A percentile compares a stretch with the other conserved stretches of the same genome.
These are phyloP conservation scores for Dioscorea dumetorum DNA, from an alignment of 106 monocot species.

Conservation along the genomic window DNA sequence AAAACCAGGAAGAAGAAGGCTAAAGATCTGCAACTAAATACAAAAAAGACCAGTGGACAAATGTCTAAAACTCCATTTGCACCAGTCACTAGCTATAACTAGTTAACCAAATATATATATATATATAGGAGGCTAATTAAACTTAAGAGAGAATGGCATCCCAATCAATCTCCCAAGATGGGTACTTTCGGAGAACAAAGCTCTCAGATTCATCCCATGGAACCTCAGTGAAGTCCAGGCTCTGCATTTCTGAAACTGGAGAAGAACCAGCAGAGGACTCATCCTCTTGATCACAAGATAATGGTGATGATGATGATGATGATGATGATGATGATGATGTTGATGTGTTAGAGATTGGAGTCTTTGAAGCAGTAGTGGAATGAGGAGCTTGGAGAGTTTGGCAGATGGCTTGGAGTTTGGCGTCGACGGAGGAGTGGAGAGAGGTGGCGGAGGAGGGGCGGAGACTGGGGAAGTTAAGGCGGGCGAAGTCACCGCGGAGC, in stretches of 20 bases:
- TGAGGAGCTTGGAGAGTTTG: not conserved
- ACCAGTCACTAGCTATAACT: conserved; percentile 11
- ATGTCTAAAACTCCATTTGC: conserved; percentile 40
- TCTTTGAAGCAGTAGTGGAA: too few relatives aligned
- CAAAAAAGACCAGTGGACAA: conserved; percentile 8
- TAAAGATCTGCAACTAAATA: not conserved
- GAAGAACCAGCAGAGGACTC: conserved; percentile 8
- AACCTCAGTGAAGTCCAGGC: conserved; percentile 32
- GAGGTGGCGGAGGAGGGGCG: conserved; percentile 4
- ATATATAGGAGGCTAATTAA: too few relatives aligned
- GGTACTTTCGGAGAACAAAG: conserved; percentile 33
- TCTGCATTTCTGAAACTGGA: conserved; percentile 28
- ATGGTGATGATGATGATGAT: too few relatives aligned
- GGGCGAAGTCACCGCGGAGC: conserved; percentile 57
- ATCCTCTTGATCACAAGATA: not conserved
- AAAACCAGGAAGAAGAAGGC: conserved; percentile 15
- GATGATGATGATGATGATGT: too few relatives aligned
- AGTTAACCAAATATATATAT: not conserved
- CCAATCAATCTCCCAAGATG: conserved; percentile 54
- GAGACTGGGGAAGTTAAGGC: conserved; percentile 57
- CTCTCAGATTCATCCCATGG: conserved; percentile 33
- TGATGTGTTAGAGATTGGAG: too few relatives aligned
- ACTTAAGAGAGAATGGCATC: conserved; percentile 30
- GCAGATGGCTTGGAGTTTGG: conserved; percentile 44
- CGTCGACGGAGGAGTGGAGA: conserved; percentile 40